Percentiles rank a stretch among this genome's conserved stretches.
phyloP scores from a whole-genome alignment of 495 filamentous ascomycete genomes.

The Aspergillus homomorphus region DNA sequence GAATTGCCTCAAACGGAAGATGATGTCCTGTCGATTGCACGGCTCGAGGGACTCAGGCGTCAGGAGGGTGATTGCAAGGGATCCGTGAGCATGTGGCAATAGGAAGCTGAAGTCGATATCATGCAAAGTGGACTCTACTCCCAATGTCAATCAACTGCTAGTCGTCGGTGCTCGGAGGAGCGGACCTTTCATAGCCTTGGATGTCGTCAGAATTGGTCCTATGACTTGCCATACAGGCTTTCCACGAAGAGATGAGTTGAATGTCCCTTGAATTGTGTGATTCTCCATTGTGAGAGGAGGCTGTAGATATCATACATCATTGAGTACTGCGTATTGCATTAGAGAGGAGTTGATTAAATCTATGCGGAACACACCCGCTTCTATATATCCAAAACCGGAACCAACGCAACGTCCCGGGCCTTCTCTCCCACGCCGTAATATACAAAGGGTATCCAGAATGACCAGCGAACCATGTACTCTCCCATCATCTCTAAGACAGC shows the following conservation, averaged over 20 bases:
- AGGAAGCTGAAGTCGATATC: constrained; percentile 19
- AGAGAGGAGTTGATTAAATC: constrained; percentile 17
- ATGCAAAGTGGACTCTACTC: constrained; percentile 1
- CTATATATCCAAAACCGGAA: neutral
- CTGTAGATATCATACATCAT: neutral
- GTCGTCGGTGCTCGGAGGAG: neutral
- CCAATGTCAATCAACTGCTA: constrained; percentile 6
- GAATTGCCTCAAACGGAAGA: constrained; percentile 48
- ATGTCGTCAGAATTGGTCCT: constrained; percentile 39
- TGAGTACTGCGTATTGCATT: neutral
- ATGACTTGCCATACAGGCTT: constrained; percentile 49
- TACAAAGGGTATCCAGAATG: constrained; percentile 21
- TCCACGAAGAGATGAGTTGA: constrained; percentile 55
- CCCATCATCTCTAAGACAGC: constrained; percentile 13
- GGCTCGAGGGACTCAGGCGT: constrained; percentile 43
- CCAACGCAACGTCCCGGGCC: neutral
- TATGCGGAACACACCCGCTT: constrained; percentile 3
- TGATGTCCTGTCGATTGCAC: constrained; percentile 22
- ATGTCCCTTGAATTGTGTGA: constrained; percentile 28
- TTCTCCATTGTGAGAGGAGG: constrained; percentile 10
- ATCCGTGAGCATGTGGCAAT: neutral
- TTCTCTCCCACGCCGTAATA: neutral
- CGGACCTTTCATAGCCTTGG: constrained; percentile 43
- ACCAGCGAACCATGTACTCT: constrained; percentile 4
- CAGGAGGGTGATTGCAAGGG: constrained; percentile 53